Conservation (phyloP, 2,329 filamentous ascomycete genomes). For the Aureobasidium sp. region DNA sequence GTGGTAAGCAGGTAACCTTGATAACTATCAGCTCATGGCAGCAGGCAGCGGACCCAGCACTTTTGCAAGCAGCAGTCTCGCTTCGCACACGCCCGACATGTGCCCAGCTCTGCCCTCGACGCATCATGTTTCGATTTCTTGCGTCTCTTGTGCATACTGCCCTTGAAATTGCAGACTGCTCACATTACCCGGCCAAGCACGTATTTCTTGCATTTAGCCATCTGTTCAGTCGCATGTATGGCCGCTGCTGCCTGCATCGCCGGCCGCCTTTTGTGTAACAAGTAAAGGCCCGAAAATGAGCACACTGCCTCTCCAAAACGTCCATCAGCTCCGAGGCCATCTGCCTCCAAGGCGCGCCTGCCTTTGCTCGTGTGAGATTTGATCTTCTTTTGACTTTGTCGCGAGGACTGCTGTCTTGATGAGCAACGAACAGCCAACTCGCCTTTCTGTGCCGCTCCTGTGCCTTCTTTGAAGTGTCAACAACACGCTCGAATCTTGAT, state of each 20-base stretch:
- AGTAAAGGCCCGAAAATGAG: constrained; percentile 6
- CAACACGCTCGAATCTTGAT: not conserved
- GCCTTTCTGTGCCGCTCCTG: not conserved
- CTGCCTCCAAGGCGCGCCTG: no score
- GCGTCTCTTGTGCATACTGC: no score
- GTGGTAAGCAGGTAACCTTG: not conserved
- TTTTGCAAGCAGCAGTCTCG: constrained; percentile 8
- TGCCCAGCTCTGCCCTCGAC: not conserved
- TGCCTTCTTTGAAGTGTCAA: not conserved
- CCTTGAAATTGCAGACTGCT: no score
- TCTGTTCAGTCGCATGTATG: not conserved
- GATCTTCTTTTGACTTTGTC: not conserved
- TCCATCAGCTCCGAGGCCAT: no score
- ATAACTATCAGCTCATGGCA: not conserved
- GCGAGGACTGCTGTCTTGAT: not conserved
- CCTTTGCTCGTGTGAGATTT: not conserved
- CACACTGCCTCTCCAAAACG: no score
- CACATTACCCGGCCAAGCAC: not conserved
- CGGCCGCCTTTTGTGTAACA: constrained; percentile 6
- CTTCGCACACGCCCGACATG: no score
- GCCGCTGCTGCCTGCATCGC: not conserved
- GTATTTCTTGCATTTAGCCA: not conserved
- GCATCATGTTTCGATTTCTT: not conserved
- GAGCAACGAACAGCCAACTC: no score
- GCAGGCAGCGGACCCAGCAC: not conserved